Percentiles rank a stretch among this genome's conserved stretches.
phyloP scores from a whole-genome alignment of 208 protist species.

The Leishmania tarentolae region DNA sequence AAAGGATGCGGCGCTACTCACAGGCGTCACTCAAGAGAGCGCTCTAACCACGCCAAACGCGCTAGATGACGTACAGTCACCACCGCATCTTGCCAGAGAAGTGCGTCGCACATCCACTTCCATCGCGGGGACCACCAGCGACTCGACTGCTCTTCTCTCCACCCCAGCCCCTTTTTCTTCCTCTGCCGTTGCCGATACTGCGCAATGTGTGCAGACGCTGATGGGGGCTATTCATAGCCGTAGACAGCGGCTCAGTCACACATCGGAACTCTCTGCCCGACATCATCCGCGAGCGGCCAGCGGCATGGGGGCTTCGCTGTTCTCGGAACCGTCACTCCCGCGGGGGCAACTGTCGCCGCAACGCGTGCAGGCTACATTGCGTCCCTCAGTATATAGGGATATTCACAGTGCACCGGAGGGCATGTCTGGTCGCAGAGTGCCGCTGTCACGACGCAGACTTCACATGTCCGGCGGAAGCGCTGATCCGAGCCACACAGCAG shows the following conservation, averaged over 20 bases:
- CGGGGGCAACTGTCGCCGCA: not conserved
- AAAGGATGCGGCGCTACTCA: not conserved
- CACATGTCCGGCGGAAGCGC: not conserved
- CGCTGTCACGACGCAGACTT: not conserved
- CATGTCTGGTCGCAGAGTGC: not conserved
- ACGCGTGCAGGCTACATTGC: not conserved
- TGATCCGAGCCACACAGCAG: not conserved
- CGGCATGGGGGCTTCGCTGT: not conserved
- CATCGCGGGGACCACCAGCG: not conserved
- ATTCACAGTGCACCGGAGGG: conserved; percentile 1
- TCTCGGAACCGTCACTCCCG: not conserved
- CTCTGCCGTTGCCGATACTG: not conserved
- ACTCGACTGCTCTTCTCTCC: not conserved
- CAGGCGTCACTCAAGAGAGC: not conserved
- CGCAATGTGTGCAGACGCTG: not conserved
- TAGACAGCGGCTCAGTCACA: not conserved
- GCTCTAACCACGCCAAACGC: not conserved
- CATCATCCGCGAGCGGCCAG: not conserved
- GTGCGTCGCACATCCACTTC: not conserved
- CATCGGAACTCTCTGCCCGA: not conserved
- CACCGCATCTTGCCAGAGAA: not conserved
- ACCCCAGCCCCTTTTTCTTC: not conserved
- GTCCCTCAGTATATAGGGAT: conserved; percentile 1
- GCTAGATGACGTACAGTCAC: not conserved
- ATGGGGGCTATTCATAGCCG: not conserved